A percentile compares a stretch with the other conserved stretches of the same genome.
Evolutionary conservation across 352 stramenopile species (phyloP).

Genomic region (Phytopythium boreale): DNA sequence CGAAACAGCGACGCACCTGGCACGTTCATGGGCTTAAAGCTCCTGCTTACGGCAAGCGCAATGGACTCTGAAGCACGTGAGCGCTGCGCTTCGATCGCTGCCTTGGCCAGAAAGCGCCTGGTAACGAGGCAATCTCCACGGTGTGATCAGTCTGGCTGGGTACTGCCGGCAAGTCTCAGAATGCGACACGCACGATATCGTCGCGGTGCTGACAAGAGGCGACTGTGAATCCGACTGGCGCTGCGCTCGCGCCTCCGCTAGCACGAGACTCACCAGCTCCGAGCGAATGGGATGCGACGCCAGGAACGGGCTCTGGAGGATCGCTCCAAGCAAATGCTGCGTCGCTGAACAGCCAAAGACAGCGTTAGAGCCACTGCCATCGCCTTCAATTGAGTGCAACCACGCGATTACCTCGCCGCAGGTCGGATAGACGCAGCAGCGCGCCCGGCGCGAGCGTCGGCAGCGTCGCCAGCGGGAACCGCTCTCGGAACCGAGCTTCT

Average conservation of each 20-base stretch:
- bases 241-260: constrained; percentile 22
- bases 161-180: not conserved
- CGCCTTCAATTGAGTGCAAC: no score
- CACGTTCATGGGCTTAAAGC: constrained; percentile 27
- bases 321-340: constrained; percentile 34
- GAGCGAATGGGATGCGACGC: constrained; percentile 39
- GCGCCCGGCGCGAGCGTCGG: constrained; percentile 27
- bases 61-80: constrained; percentile 25
- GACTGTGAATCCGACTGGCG: constrained; percentile 9
- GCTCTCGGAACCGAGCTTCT: constrained; percentile 16
- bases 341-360: constrained; percentile 17
- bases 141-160: not conserved
- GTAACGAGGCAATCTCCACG: not conserved
- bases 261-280: constrained; percentile 28
- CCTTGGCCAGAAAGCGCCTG: constrained; percentile 29
- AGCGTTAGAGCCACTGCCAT: not conserved
- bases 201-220: constrained; percentile 9
- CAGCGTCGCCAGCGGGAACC: constrained; percentile 35
- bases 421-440: constrained; percentile 3
- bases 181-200: constrained; percentile 14
- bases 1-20: constrained; percentile 19
- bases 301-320: constrained; percentile 54
- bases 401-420: constrained; percentile 11
- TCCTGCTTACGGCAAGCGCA: constrained; percentile 27
- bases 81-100: constrained; percentile 15